These are phyloP conservation scores for Penstemon davidsonii DNA, from an alignment of 257 asterid species.

Conservation along the genomic window DNA sequence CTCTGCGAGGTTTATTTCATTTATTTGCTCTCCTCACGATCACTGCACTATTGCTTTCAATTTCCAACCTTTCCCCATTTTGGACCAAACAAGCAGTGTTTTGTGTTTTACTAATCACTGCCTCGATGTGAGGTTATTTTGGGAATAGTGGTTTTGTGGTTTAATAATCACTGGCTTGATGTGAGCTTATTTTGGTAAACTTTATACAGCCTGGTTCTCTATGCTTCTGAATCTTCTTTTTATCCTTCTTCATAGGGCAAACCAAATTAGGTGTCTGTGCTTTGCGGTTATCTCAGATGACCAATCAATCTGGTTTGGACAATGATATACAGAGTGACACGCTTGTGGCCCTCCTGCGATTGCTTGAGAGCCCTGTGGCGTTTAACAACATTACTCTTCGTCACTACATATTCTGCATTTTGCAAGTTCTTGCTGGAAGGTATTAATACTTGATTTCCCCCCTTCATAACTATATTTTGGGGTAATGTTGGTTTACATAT, in stretches of 20 bases:
- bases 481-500: slow-evolving; percentile 3
- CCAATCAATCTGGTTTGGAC: slow-evolving; percentile 47
- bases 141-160: neutral
- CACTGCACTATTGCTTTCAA: neutral
- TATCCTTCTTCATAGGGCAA: slow-evolving; percentile 63
- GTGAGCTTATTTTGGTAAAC: slow-evolving; percentile 10
- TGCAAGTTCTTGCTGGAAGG: slow-evolving; percentile 96
- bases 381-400: slow-evolving; percentile 86
- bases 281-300: slow-evolving; percentile 84
- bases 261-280: slow-evolving; percentile 79
- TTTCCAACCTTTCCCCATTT: neutral
- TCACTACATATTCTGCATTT: slow-evolving; percentile 88
- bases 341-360: slow-evolving; percentile 74
- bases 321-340: slow-evolving; percentile 73
- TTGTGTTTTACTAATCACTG: neutral
- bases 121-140: slow-evolving; percentile 18
- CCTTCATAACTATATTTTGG: slow-evolving; percentile 15
- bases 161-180: slow-evolving; percentile 4
- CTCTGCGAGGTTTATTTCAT: slow-evolving; percentile 69
- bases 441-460: slow-evolving; percentile 33
- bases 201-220: slow-evolving; percentile 7
- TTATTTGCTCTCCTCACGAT: neutral
- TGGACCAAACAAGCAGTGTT: neutral
- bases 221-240: slow-evolving; percentile 31
- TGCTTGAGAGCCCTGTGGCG: slow-evolving; percentile 94